Percentiles rank a stretch among this genome's conserved stretches.
These are phyloP conservation scores for Globisporangium sylvaticum DNA, from an alignment of 352 stramenopile genomes.

Conservation along the genomic window DNA sequence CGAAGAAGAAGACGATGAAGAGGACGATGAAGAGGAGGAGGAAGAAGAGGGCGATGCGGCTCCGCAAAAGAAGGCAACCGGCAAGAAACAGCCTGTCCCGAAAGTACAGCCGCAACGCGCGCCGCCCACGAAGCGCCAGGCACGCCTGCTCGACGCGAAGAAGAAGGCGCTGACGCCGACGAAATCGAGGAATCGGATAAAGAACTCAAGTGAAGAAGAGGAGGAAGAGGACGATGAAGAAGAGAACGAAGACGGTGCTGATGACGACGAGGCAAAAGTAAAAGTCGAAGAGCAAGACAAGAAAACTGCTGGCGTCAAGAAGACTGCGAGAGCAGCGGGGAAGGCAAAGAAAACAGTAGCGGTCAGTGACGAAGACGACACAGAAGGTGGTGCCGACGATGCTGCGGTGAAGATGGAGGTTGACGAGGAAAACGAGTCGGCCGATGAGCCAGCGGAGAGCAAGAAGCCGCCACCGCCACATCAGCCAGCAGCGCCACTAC, in stretches of 20 bases:
- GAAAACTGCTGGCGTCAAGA: neutral
- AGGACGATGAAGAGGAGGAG: constrained; percentile 21
- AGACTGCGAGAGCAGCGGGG: neutral
- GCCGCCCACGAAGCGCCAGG: constrained; percentile 22
- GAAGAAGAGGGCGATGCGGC: constrained; percentile 19
- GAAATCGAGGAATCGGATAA: constrained; percentile 20
- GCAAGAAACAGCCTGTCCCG: constrained; percentile 19
- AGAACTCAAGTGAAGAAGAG: constrained; percentile 10
- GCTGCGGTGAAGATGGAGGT: constrained; percentile 17
- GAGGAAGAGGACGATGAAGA: constrained; percentile 21
- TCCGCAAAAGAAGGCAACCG: constrained; percentile 30
- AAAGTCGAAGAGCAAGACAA: constrained; percentile 4
- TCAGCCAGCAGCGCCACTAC: neutral
- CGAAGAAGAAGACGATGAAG: constrained; percentile 21
- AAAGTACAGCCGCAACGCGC: constrained; percentile 19
- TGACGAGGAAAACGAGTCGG: constrained; percentile 4
- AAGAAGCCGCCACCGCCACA: constrained; percentile 12
- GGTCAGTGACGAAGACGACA: constrained; percentile 16
- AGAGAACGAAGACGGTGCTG: constrained; percentile 10
- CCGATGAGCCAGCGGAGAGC: constrained; percentile 3
- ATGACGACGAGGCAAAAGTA: constrained; percentile 3
- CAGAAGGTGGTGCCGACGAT: neutral
- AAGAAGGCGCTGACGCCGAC: constrained; percentile 8
- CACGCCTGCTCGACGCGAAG: constrained; percentile 15
- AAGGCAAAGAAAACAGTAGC: constrained; percentile 12